Conservation (phyloP, 2,329 filamentous ascomycete species). For the Pseudogymnoascus sp. region DNA sequence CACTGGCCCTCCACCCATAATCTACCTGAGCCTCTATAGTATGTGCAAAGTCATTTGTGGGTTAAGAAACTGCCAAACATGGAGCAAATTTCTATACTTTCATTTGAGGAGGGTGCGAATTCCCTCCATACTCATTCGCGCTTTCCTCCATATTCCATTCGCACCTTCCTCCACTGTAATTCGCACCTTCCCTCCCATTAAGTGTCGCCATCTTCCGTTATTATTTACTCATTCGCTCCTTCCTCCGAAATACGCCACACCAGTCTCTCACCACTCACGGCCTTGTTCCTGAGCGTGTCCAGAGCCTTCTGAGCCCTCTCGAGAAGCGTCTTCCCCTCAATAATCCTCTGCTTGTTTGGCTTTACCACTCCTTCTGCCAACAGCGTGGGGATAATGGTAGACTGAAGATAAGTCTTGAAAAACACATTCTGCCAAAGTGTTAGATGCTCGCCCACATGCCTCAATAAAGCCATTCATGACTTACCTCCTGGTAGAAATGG, state of each 20-base stretch:
- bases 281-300: constrained; percentile 34
- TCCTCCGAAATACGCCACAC: constrained; percentile 24
- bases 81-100: background rate
- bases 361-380: constrained; percentile 32
- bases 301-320: constrained; percentile 32
- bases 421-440: constrained; percentile 39
- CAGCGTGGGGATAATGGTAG: constrained; percentile 21
- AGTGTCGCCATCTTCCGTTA: background rate
- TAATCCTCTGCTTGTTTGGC: constrained; percentile 33
- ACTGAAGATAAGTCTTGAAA: constrained; percentile 33
- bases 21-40: background rate
- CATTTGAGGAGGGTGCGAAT: background rate
- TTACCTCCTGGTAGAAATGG: constrained; percentile 42
- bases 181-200: background rate
- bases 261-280: constrained; percentile 37
- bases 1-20: background rate
- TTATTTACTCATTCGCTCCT: background rate
- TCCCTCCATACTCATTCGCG: background rate
- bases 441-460: constrained; percentile 6
- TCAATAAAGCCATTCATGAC: constrained; percentile 16
- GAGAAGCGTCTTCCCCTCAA: constrained; percentile 33
- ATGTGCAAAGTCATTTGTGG: background rate
- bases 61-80: background rate
- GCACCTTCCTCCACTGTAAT: background rate
- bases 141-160: background rate